Base-by-base conservation (phyloP, 768 basidiomycete species). In the Cystobasidium onofrii region DNA sequence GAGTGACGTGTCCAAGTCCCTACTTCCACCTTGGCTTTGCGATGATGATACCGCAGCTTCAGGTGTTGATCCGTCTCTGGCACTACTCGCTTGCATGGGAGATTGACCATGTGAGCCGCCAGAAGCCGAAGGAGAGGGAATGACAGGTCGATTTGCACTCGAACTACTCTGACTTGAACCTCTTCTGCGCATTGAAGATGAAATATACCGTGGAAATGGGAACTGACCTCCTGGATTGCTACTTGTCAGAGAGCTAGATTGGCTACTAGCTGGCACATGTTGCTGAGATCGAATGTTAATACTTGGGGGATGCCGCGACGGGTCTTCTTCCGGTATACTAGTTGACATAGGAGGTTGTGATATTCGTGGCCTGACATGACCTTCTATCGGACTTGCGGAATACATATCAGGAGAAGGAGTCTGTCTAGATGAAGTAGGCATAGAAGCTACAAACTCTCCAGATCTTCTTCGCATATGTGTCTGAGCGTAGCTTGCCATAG, bases 121-220 rank as follows among this genome's bases (percentile, higher is more conserved):
- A 39, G 63, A 27, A 6, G 43, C 6, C 36, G 63, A 36, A 36
- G 63, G 63, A 64, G 36, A 39, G 6, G 13, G 57, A 9, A 64
- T 39, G 17, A 36, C 18, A 34, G 65, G 65, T 31, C 65, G 29
- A 31, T 4, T 52, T 1, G n/a, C 31, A 50, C n/a, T n/a, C n/a
- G n/a, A n/a, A n/a, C 69, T 71, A 29, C 69, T 61, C 39, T 71
- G 69, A 31, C 69, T 71, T 13, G 69, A 71, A 12, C 55, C 55
- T 31, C 69, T 46, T 29, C 69, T 55, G 18, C 65, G 65, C 43
- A 67, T 69, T 54, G 73, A 74, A 3, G 29, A 33, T 6, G 73
- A 64, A 20, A 71, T 43, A 36, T 75, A 75, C 1, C 74, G 74
- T 1, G 74, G 74, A 36, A 75, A 75, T 9, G 64, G 60, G 23